A percentile compares a stretch with the other conserved stretches of the same genome.
Conservation (phyloP, 2,329 filamentous ascomycete genomes). For the Microascus cirrosus region DNA sequence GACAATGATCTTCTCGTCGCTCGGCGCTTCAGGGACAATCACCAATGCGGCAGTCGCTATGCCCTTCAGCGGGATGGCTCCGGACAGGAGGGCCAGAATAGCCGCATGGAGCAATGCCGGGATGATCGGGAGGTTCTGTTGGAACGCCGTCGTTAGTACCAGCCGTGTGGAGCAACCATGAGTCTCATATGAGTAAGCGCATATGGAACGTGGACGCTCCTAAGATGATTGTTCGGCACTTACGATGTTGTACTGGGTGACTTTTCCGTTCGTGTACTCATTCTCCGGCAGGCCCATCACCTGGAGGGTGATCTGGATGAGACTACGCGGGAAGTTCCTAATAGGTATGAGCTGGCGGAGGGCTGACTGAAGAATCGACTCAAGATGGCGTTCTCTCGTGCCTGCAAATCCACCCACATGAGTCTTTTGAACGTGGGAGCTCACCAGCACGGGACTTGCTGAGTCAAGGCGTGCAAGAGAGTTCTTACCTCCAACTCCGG, state of each 20-base stretch:
- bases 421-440: not conserved
- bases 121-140: constrained; percentile 65
- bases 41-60: constrained; percentile 57
- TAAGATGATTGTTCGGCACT: constrained; percentile 13
- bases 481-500: constrained; percentile 64
- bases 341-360: constrained; percentile 65
- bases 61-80: constrained; percentile 67
- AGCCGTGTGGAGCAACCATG: not conserved
- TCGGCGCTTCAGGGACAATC: constrained; percentile 37
- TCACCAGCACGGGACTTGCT: not conserved
- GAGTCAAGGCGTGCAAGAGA: not conserved
- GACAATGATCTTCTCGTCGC: constrained; percentile 30
- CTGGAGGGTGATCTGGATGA: constrained; percentile 77
- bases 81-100: constrained; percentile 68
- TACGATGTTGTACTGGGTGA: constrained; percentile 50
- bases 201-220: not conserved
- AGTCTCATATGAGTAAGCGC: not conserved
- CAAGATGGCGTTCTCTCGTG: constrained; percentile 70
- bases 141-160: constrained; percentile 8
- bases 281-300: constrained; percentile 59
- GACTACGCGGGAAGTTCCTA: constrained; percentile 62
- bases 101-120: constrained; percentile 74
- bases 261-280: constrained; percentile 49
- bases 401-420: constrained; percentile 25
- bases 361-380: constrained; percentile 61